phyloP scores from a whole-genome alignment of 257 asterid genomes.

The Thymus mandschuricus region DNA sequence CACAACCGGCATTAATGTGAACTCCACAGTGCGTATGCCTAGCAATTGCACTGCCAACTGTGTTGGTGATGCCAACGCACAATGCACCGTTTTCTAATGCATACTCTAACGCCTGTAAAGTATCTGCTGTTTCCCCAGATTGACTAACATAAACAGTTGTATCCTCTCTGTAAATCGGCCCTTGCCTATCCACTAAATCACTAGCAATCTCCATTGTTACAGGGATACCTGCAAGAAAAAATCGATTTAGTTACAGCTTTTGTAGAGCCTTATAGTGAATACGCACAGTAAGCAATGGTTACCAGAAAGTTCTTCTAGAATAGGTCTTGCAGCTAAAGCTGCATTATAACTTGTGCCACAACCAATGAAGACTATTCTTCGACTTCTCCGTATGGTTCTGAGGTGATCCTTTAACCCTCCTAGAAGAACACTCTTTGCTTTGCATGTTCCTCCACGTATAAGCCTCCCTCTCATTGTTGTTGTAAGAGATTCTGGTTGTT shows the following conservation, averaged over 20 bases:
- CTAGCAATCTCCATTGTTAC: constrained; percentile 98
- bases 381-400: constrained; percentile 91
- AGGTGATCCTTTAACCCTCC: constrained; percentile 98
- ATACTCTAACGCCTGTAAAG: constrained; percentile 89
- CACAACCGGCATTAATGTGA: constrained; percentile 98
- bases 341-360: constrained; percentile 99
- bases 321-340: constrained; percentile 93
- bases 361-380: constrained; percentile 93
- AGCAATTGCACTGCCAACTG: constrained; percentile 99
- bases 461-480: constrained; percentile 99
- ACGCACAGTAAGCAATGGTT: too few species aligned
- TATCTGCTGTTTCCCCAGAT: constrained; percentile 99
- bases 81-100: constrained; percentile 93
- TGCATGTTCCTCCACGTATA: constrained; percentile 90
- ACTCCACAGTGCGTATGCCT: constrained; percentile 95
- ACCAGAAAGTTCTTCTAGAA: constrained; percentile 98
- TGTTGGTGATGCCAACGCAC: constrained; percentile 97
- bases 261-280: neutral
- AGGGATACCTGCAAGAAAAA: constrained; percentile 69
- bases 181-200: constrained; percentile 96
- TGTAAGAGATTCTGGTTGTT: constrained; percentile 91
- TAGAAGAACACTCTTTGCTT: constrained; percentile 84
- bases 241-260: constrained; percentile 20
- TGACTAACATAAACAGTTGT: constrained; percentile 95
- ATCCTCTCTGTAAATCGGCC: constrained; percentile 96